These are phyloP conservation scores for Pyrus hybrid DNA, from an alignment of 331 rosid genomes.

Conservation along the genomic window DNA sequence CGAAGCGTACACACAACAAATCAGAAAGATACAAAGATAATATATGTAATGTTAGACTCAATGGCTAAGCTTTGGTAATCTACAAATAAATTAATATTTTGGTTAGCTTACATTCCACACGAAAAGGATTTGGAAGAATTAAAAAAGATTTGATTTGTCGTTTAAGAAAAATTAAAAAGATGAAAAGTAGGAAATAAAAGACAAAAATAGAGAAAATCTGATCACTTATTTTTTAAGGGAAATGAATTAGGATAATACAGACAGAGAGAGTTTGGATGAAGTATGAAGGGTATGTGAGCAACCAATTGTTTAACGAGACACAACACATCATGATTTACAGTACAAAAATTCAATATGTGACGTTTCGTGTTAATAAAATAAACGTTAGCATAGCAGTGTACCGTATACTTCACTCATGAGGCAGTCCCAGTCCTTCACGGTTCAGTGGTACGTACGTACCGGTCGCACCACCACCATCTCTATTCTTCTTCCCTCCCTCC, in stretches of 20 bases:
- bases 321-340: no score
- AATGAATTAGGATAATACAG: no score
- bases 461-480: neutral
- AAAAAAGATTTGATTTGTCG: neutral
- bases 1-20: neutral
- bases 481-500: neutral
- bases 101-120: neutral
- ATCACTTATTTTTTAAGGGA: no score
- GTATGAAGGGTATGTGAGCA: conserved; percentile 21
- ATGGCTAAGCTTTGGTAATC: neutral
- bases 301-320: no score
- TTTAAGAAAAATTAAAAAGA: neutral
- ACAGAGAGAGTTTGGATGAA: neutral
- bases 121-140: neutral
- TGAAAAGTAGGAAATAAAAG: neutral
- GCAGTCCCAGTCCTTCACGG: neutral
- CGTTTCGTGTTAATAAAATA: no score
- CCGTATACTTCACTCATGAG: no score
- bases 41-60: no score
- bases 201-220: conserved; percentile 12
- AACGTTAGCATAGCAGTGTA: no score
- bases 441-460: neutral
- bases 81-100: neutral
- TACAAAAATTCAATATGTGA: no score
- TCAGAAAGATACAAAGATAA: neutral